Conservation (phyloP, 768 basidiomycete genomes). For the Phylloporus rhodoxanthus region DNA sequence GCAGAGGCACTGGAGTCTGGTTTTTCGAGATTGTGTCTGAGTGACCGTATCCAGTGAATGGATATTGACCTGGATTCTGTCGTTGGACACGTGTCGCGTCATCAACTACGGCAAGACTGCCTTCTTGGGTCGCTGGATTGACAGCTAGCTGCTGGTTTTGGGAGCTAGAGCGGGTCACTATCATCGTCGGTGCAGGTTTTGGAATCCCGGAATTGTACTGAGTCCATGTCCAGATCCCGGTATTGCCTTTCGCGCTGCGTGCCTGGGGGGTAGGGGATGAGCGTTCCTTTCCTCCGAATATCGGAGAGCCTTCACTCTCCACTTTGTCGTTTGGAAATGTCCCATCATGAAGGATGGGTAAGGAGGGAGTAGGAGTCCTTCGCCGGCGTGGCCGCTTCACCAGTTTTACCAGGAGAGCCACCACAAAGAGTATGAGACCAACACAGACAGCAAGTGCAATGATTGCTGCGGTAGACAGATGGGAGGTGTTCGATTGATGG, state of each 20-base stretch:
- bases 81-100: conserved; percentile 13
- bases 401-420: conserved; percentile 44
- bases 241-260: conserved; percentile 35
- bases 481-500: conserved; percentile 18
- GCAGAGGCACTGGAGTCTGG: conserved; percentile 29
- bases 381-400: conserved; percentile 46
- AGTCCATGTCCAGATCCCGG: conserved; percentile 51
- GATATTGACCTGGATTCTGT: conserved; percentile 13
- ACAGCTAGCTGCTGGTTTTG: conserved; percentile 8
- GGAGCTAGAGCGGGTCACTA: conserved; percentile 22
- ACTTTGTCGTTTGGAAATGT: conserved; percentile 43
- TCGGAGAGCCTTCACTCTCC: conserved; percentile 54
- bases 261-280: conserved; percentile 33
- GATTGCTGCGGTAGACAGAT: conserved; percentile 45
- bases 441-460: conserved; percentile 50
- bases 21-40: conserved; percentile 18
- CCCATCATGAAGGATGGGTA: conserved; percentile 63
- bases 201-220: conserved; percentile 42
- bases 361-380: conserved; percentile 61
- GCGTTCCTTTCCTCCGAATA: conserved; percentile 73
- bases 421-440: conserved; percentile 42
- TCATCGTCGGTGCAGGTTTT: conserved; percentile 21
- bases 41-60: conserved; percentile 25
- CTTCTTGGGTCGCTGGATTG: conserved; percentile 8
- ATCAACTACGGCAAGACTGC: conserved; percentile 4